Conservation (phyloP, 2,329 filamentous ascomycete genomes). For the Aspergillus pseudoviridinutans region DNA sequence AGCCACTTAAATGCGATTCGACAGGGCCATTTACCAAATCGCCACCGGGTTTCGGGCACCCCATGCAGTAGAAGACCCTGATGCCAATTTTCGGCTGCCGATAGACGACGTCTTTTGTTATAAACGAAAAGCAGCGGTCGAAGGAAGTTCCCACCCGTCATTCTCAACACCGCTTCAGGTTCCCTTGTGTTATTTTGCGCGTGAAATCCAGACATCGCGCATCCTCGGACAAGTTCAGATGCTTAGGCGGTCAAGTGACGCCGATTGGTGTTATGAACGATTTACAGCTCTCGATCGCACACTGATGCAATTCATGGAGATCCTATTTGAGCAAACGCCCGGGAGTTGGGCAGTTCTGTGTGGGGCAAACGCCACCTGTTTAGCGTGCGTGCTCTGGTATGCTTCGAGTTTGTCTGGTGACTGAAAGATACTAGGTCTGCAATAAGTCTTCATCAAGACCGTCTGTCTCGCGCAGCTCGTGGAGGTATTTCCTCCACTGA, state of each 20-base stretch:
- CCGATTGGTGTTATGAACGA: not conserved
- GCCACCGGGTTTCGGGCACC: not conserved
- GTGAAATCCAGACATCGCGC: conserved; percentile 1
- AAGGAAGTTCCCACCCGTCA: not conserved
- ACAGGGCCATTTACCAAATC: not conserved
- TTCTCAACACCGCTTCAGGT: not conserved
- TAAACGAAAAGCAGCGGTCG: too few species aligned
- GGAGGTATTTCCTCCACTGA: not conserved
- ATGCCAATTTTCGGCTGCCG: not conserved
- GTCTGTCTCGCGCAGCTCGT: not conserved
- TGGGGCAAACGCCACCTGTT: not conserved
- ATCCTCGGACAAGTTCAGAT: conserved; percentile 4
- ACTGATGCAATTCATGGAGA: not conserved
- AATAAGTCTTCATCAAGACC: not conserved
- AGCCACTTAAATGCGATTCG: too few species aligned
- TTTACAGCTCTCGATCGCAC: not conserved
- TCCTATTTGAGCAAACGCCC: not conserved
- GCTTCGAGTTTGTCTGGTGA: not conserved
- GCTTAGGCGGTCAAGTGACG: not conserved
- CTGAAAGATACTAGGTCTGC: not conserved
- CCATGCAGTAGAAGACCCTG: conserved; percentile 3
- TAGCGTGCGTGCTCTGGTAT: not conserved
- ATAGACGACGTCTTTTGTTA: not conserved
- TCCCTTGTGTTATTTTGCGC: conserved; percentile 4
- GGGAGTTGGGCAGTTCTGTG: conserved; percentile 1